Conservation (phyloP, 1,139 yeast species). For the Starmera stellimalicola region DNA sequence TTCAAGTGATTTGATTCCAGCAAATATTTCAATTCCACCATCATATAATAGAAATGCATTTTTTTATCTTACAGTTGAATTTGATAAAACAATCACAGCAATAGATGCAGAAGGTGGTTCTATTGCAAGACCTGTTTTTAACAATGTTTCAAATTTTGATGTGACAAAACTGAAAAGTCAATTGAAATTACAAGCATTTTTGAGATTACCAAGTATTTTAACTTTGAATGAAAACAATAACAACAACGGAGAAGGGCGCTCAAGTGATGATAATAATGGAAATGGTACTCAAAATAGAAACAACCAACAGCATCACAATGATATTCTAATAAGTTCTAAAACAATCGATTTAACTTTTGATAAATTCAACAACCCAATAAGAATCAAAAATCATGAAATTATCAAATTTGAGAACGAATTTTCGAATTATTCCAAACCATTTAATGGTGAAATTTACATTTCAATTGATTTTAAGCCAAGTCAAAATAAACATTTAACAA, state of each 20-base stretch:
- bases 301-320: conserved; percentile 9
- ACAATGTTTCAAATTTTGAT: conserved; percentile 85
- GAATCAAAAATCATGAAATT: conserved; percentile 41
- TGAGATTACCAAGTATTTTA: conserved; percentile 63
- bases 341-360: conserved; percentile 29
- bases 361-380: conserved; percentile 27
- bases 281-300: conserved; percentile 14
- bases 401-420: conserved; percentile 24
- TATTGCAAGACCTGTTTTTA: conserved; percentile 59
- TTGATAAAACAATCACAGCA: conserved; percentile 76
- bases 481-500: conserved; percentile 60
- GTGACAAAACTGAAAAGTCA: conserved; percentile 57
- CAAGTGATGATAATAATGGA: conserved; percentile 16
- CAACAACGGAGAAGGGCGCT: too few relatives aligned
- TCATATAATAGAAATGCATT: conserved; percentile 40
- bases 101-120: conserved; percentile 75
- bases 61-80: conserved; percentile 63
- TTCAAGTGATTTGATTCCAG: conserved; percentile 42
- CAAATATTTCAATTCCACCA: conserved; percentile 54
- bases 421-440: conserved; percentile 2
- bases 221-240: conserved; percentile 32
- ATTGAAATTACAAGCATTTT: conserved; percentile 61
- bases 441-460: conserved; percentile 38
- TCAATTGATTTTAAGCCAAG: conserved; percentile 75
- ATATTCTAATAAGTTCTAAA: conserved; percentile 24